These are phyloP conservation scores for Nicotiana sylvestris DNA, from an alignment of 257 asterid genomes.

Conservation along the genomic window DNA sequence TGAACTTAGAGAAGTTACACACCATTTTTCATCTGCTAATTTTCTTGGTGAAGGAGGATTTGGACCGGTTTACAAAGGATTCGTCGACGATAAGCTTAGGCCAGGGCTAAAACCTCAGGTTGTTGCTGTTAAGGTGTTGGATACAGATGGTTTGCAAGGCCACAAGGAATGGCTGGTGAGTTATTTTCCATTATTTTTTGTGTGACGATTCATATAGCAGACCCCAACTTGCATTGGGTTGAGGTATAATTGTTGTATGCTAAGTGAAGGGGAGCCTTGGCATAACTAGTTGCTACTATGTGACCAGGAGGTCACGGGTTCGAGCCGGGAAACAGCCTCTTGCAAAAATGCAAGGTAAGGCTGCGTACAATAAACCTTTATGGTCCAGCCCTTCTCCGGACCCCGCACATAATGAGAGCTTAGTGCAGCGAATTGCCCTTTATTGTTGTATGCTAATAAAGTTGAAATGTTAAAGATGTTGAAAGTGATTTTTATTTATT, in stretches of 20 bases:
- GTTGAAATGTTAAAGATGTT: neutral
- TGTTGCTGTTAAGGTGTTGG: conserved; percentile 15
- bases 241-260: neutral
- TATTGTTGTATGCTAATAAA: neutral
- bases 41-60: conserved; percentile 17
- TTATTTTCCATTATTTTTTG: neutral
- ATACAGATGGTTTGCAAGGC: conserved; percentile 16
- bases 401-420: too few species aligned
- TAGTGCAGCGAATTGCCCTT: too few species aligned
- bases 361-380: too few species aligned
- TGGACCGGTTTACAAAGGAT: conserved; percentile 13
- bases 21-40: conserved; percentile 2
- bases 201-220: too few species aligned
- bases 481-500: neutral
- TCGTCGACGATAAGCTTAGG: conserved; percentile 6
- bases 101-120: conserved; percentile 13
- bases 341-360: too few species aligned
- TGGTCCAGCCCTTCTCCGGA: too few species aligned
- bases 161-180: conserved; percentile 19
- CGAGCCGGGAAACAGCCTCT: too few species aligned
- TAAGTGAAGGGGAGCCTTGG: neutral
- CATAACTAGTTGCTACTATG: too few species aligned
- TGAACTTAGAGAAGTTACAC: conserved; percentile 14
- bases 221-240: too few species aligned
- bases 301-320: too few species aligned